These are phyloP conservation scores for Tricholoma furcatifolium DNA, from an alignment of 768 basidiomycete species.

Conservation along the genomic window DNA sequence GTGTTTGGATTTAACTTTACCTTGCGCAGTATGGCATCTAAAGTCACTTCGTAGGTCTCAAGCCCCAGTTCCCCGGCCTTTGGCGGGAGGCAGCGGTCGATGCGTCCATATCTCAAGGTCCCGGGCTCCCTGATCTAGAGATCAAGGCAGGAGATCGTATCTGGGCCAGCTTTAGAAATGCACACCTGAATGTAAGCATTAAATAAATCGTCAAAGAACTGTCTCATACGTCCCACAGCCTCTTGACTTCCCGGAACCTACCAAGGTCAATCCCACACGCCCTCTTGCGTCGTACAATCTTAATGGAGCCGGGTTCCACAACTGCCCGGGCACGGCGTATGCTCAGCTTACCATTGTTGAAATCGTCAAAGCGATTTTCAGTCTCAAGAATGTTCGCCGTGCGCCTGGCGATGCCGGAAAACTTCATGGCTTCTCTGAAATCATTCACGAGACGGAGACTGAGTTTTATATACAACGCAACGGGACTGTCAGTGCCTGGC, in stretches of 20 bases:
- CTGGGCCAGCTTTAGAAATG: conserved; percentile 40
- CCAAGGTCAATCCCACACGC: conserved; percentile 37
- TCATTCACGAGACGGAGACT: conserved; percentile 32
- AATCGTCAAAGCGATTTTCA: conserved; percentile 46
- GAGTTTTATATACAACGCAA: conserved; percentile 31
- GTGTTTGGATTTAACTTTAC: conserved; percentile 15
- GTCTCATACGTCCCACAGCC: conserved; percentile 24
- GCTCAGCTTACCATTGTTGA: conserved; percentile 39
- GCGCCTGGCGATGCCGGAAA: conserved; percentile 43
- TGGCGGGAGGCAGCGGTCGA: conserved; percentile 35
- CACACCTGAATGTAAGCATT: conserved; percentile 37
- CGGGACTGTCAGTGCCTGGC: conserved; percentile 35
- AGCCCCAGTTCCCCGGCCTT: conserved; percentile 41
- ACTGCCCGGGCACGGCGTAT: conserved; percentile 35
- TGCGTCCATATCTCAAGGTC: conserved; percentile 33
- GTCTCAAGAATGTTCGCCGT: conserved; percentile 41
- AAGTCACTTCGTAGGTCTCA: conserved; percentile 25
- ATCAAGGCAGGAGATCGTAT: conserved; percentile 41
- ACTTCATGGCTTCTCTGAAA: conserved; percentile 29
- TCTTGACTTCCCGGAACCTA: conserved; percentile 40
- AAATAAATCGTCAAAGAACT: not conserved
- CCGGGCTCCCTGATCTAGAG: conserved; percentile 28
- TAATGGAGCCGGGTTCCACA: conserved; percentile 39
- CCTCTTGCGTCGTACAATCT: conserved; percentile 28
- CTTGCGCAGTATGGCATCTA: not conserved